Evolutionary conservation across 2,329 filamentous ascomycete species (phyloP).

Genomic region (Ceratocystis papillata): DNA sequence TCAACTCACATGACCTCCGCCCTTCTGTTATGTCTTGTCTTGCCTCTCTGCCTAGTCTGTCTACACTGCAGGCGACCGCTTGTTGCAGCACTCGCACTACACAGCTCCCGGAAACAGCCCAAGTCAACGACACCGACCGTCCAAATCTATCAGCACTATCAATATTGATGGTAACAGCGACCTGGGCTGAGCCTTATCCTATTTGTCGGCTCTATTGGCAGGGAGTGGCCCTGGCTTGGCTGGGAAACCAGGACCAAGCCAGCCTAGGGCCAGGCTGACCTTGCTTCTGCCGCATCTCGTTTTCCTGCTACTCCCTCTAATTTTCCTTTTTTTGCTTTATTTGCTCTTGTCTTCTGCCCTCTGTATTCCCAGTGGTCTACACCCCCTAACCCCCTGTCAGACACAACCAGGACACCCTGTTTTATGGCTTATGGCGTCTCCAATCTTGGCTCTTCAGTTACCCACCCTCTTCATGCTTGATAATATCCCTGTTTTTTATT

Average conservation of each 20-base stretch:
- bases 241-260: not conserved
- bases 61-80: too few species aligned
- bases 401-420: not conserved
- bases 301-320: not conserved
- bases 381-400: not conserved
- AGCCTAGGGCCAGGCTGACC: not conserved
- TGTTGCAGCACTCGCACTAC: too few species aligned
- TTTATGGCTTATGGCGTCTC: not conserved
- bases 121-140: too few species aligned
- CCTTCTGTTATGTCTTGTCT: not conserved
- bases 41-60: too few species aligned
- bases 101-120: too few species aligned
- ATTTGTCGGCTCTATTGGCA: not conserved
- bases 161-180: too few species aligned
- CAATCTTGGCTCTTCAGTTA: not conserved
- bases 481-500: constrained; percentile 4
- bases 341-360: not conserved
- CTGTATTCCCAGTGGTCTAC: not conserved
- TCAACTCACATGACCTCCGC: not conserved
- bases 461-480: not conserved
- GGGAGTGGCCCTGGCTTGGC: not conserved
- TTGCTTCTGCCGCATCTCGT: not conserved
- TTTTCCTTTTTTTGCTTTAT: not conserved
- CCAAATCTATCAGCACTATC: too few species aligned
- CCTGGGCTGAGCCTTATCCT: not conserved